phyloP scores from a whole-genome alignment of 2,329 filamentous ascomycete genomes.

The Phaeosphaeriaceae sp. region DNA sequence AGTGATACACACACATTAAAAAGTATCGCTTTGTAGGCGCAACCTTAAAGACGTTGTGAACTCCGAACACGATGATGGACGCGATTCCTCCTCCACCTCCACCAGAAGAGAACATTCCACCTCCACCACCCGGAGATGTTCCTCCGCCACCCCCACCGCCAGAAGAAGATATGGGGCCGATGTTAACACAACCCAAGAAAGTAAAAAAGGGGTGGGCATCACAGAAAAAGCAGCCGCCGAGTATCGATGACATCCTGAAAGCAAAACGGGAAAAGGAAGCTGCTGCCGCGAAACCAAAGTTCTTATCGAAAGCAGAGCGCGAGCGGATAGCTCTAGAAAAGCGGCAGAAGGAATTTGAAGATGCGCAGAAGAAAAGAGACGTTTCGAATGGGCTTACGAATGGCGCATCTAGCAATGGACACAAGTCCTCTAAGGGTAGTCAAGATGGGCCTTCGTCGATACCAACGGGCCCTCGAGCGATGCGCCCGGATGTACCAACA shows the following conservation, averaged over 20 bases:
- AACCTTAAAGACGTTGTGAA: background rate
- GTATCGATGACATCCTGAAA: slow-evolving; percentile 82
- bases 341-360: slow-evolving; percentile 72
- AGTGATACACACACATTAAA: too few species aligned
- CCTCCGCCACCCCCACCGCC: slow-evolving; percentile 29
- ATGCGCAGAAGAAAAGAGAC: slow-evolving; percentile 59
- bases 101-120: slow-evolving; percentile 36
- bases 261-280: slow-evolving; percentile 88
- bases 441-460: slow-evolving; percentile 46
- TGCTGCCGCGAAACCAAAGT: slow-evolving; percentile 85
- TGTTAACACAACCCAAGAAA: slow-evolving; percentile 49
- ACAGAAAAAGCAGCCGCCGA: slow-evolving; percentile 63
- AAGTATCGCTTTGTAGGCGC: too few species aligned
- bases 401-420: slow-evolving; percentile 6
- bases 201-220: slow-evolving; percentile 62
- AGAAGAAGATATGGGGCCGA: slow-evolving; percentile 27
- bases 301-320: slow-evolving; percentile 81
- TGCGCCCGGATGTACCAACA: slow-evolving; percentile 61
- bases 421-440: slow-evolving; percentile 14
- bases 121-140: slow-evolving; percentile 39
- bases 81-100: slow-evolving; percentile 21
- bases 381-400: slow-evolving; percentile 34
- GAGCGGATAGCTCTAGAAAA: slow-evolving; percentile 82
- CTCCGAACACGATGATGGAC: slow-evolving; percentile 2
- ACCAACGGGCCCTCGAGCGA: slow-evolving; percentile 75